phyloP scores from a whole-genome alignment of 768 basidiomycete species.

The Clavulina sp. region DNA sequence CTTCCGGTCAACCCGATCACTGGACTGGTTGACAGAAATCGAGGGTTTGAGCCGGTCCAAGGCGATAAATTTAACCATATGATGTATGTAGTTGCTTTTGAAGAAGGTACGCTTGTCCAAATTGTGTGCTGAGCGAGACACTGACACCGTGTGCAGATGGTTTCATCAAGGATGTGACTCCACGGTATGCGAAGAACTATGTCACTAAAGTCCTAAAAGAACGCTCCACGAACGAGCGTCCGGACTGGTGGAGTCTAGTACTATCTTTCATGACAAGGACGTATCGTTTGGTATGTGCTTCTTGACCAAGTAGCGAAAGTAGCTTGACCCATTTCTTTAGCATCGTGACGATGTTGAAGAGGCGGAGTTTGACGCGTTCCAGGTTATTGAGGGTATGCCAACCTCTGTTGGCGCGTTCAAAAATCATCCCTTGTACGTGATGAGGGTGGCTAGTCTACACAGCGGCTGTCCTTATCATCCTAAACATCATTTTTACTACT shows the following conservation, averaged over 20 bases:
- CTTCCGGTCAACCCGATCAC: conserved; percentile 82
- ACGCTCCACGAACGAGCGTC: conserved; percentile 50
- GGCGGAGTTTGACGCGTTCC: conserved; percentile 60
- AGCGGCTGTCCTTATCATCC: too few species aligned
- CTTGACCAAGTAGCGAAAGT: conserved; percentile 2
- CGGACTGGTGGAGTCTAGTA: conserved; percentile 75
- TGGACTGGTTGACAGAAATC: conserved; percentile 59
- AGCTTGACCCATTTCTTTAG: conserved; percentile 23
- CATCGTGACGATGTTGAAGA: conserved; percentile 88
- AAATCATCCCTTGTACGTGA: conserved; percentile 70
- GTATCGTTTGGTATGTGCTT: conserved; percentile 56
- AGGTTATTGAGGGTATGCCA: conserved; percentile 85
- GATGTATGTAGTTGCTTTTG: conserved; percentile 83
- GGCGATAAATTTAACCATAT: conserved; percentile 55
- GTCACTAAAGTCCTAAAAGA: conserved; percentile 62
- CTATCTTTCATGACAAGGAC: conserved; percentile 46
- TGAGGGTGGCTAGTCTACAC: background rate
- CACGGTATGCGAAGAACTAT: conserved; percentile 71
- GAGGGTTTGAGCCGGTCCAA: conserved; percentile 56
- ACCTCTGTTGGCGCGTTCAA: conserved; percentile 83
- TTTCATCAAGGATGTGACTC: conserved; percentile 78
- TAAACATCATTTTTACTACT: background rate
- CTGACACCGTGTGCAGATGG: too few species aligned
- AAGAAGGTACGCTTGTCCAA: conserved; percentile 36
- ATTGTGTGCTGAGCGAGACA: background rate